phyloP scores from a whole-genome alignment of 805 yeast species.

The Lipomyces anomalus region DNA sequence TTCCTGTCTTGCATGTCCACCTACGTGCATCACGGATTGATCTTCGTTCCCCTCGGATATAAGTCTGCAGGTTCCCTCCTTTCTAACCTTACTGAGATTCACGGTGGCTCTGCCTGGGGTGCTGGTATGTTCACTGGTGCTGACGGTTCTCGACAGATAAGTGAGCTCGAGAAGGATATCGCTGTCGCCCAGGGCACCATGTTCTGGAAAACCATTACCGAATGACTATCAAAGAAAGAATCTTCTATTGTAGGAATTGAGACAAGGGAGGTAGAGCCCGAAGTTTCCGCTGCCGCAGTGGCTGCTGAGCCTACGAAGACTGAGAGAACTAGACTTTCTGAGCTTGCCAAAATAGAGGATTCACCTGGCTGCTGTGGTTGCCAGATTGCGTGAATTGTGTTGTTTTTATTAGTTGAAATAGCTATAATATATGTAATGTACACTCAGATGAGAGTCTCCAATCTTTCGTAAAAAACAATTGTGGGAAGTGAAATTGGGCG shows the following conservation, averaged over 20 bases:
- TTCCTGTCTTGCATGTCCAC: constrained; percentile 56
- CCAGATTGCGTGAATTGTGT: background rate
- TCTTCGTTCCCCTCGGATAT: constrained; percentile 77
- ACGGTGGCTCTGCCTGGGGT: constrained; percentile 84
- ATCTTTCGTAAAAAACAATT: no score
- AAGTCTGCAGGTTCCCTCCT: constrained; percentile 49
- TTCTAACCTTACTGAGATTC: constrained; percentile 54
- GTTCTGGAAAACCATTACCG: constrained; percentile 45
- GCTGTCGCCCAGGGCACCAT: constrained; percentile 64
- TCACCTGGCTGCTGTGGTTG: background rate
- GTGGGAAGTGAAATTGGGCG: no score
- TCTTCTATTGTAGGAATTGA: background rate
- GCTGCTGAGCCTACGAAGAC: background rate
- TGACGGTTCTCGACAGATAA: constrained; percentile 68
- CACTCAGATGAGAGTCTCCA: no score
- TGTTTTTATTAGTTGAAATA: background rate
- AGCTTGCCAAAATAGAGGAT: background rate
- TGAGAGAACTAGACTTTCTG: background rate
- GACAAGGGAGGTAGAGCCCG: background rate
- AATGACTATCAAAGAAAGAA: constrained; percentile 7
- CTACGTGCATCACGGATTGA: constrained; percentile 74
- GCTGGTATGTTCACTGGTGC: constrained; percentile 75
- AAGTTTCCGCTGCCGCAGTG: background rate
- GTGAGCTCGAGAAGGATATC: constrained; percentile 55
- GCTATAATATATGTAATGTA: no score